These are phyloP conservation scores for Saccharomyces hybrid DNA, from an alignment of 1,139 yeast species.

Conservation along the genomic window DNA sequence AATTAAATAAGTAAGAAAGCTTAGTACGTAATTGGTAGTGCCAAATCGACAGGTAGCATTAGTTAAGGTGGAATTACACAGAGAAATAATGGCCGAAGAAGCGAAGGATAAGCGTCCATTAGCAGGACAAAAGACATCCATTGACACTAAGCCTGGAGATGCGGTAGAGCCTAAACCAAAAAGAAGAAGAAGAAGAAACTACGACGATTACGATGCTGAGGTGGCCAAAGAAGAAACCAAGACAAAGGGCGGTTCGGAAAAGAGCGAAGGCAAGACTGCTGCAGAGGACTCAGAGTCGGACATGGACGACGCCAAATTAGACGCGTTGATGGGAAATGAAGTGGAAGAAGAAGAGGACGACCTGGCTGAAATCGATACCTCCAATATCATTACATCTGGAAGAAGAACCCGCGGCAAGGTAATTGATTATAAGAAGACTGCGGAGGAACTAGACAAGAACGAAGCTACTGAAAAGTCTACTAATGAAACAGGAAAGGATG, in stretches of 20 bases:
- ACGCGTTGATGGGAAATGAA: conserved; percentile 39
- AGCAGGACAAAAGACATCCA: conserved; percentile 15
- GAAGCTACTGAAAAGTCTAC: conserved; percentile 27
- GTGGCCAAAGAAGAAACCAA: conserved; percentile 35
- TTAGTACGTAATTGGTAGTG: background rate
- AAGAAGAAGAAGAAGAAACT: conserved; percentile 43
- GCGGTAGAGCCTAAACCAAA: conserved; percentile 16
- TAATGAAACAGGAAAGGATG: conserved; percentile 27
- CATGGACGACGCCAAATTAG: conserved; percentile 48
- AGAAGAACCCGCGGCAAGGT: conserved; percentile 88
- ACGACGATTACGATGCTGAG: conserved; percentile 45
- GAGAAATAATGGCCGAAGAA: conserved; percentile 11
- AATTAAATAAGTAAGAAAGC: background rate
- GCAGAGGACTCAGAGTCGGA: conserved; percentile 45
- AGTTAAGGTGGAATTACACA: background rate
- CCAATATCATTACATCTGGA: conserved; percentile 77
- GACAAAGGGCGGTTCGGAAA: conserved; percentile 39
- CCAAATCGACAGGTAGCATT: background rate
- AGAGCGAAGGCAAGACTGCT: conserved; percentile 37
- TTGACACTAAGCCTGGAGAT: conserved; percentile 6
- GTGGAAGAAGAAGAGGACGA: conserved; percentile 72
- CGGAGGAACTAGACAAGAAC: conserved; percentile 57
- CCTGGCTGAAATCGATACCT: conserved; percentile 71
- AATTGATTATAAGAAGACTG: conserved; percentile 82
- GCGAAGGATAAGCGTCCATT: conserved; percentile 6